A percentile compares a stretch with the other conserved stretches of the same genome.
Evolutionary conservation across 192 early-diverging fungal species (phyloP).

Genomic region (Backusella circina): DNA sequence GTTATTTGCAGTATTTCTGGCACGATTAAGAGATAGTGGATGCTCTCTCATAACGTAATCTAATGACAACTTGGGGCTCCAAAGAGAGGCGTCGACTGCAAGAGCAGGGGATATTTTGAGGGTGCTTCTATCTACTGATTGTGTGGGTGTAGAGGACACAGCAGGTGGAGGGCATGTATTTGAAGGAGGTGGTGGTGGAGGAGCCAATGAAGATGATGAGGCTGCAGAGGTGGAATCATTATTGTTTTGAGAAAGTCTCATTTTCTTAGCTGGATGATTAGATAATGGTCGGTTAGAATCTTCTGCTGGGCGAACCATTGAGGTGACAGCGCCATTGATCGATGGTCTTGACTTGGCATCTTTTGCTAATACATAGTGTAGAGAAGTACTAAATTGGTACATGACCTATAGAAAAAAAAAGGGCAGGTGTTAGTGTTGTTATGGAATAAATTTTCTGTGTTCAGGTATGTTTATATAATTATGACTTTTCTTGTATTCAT

Average conservation of each 20-base stretch:
- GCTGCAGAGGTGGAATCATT: not conserved
- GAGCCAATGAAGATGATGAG: not conserved
- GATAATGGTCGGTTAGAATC: not conserved
- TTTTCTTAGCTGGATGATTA: not conserved
- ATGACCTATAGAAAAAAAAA: constrained; percentile 6
- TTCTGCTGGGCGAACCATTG: not conserved
- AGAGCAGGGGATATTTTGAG: constrained; percentile 4
- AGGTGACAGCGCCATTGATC: not conserved
- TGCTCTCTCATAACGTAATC: constrained; percentile 10
- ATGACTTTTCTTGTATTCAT: not conserved
- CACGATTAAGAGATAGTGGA: not conserved
- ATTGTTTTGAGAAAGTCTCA: not conserved
- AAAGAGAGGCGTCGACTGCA: not conserved
- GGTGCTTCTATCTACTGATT: not conserved
- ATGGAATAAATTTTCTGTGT: not conserved
- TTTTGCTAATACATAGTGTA: constrained; percentile 2
- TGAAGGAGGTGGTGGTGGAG: not conserved
- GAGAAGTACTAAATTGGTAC: constrained; percentile 11
- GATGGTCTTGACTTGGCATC: not conserved
- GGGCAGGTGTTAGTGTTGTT: not conserved
- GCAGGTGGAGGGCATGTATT: not conserved
- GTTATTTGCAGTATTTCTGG: not conserved
- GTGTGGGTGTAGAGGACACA: not conserved
- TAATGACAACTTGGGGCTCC: constrained; percentile 22
- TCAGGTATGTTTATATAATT: not conserved